Evolutionary conservation across 768 basidiomycete genomes (phyloP), one percentile per base, ranked within the genome.

Genomic region (Auriscalpium vulgare): DNA sequence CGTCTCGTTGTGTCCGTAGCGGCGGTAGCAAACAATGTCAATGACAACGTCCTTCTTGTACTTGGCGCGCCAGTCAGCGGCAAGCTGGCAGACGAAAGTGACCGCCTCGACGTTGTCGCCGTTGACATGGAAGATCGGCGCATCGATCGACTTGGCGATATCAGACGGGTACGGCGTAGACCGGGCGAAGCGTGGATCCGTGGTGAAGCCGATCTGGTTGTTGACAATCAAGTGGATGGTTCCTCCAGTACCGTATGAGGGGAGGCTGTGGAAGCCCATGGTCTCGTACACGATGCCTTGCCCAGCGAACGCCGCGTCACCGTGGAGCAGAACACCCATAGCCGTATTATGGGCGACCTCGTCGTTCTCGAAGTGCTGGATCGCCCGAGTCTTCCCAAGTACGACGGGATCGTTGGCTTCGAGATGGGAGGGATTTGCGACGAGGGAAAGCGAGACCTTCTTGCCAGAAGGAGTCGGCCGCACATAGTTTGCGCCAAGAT

Each of bases 221-320:
- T 98, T 98, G 63, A 98, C 93, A 63, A 98, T 95, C 56, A 99
- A 77, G 68, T 99, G 97, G 63, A 99, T 92, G 49, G 97, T 98
- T 55, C 97, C 97, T 56, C 97, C 97, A 13, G 94, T 97, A 36
- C 95, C 94, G 69, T 98, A 99, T 73, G 81, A 86, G 21, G 93
- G 93, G 47, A 99, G 81, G 67, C 88, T 91, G 75, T 94, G 88
- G 77, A 98, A 88, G 65, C 97, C 97, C 89, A 97, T 97, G 29
- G 95, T 97, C 78, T 99, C 97, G 72, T 99, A 99, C 19, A 99
- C 95, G 56, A 98, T 77, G 71, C 97, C 97, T 68, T 99, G 97
- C 21, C 95, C 97, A 51, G 97, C 93, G 67, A 99, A 99, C 9
- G 97, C 95, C 34, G 97, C 95, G 66, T 99, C 97, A 67, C 97